Percentiles rank a stretch among this genome's conserved stretches.
These are phyloP conservation scores for Lathyrus aphaca DNA, from an alignment of 306 rosid genomes.

Conservation along the genomic window DNA sequence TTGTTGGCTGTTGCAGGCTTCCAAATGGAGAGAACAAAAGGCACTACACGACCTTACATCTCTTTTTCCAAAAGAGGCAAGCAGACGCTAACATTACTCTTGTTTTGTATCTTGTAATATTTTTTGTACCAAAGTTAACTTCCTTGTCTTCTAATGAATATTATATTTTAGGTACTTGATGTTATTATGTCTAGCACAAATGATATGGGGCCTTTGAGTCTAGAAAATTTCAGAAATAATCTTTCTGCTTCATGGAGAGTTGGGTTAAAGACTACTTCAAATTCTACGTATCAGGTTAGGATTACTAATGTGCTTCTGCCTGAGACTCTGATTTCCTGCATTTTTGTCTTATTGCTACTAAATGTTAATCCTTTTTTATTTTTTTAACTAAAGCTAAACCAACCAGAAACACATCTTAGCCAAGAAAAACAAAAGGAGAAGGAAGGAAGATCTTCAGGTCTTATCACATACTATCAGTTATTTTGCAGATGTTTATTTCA, in stretches of 20 bases:
- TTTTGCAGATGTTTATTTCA: conserved; percentile 18
- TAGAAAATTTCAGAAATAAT: conserved; percentile 70
- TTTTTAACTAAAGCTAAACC: conserved; percentile 48
- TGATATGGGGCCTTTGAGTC: conserved; percentile 86
- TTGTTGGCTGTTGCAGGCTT: conserved; percentile 53
- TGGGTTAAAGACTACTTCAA: conserved; percentile 52
- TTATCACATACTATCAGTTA: conserved; percentile 26
- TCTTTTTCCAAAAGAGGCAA: conserved; percentile 81
- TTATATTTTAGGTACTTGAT: conserved; percentile 70
- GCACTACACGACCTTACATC: conserved; percentile 65
- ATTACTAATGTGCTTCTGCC: conserved; percentile 34
- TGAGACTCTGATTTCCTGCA: conserved; percentile 20
- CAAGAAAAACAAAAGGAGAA: conserved; percentile 48
- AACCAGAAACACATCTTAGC: conserved; percentile 44
- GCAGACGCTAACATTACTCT: conserved; percentile 40
- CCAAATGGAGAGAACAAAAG: conserved; percentile 69
- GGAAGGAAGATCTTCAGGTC: conserved; percentile 54
- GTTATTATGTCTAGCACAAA: conserved; percentile 70
- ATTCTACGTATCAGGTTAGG: conserved; percentile 63
- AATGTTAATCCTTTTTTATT: conserved; percentile 17
- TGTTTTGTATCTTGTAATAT: conserved; percentile 24
- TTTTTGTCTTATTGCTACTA: neutral
- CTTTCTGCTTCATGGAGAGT: conserved; percentile 84
- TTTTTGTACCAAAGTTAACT: conserved; percentile 30
- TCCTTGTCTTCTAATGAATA: conserved; percentile 31